Evolutionary conservation across 768 basidiomycete species (phyloP), one percentile per base, ranked within the genome.

Genomic region (Lactarius tabidus): DNA sequence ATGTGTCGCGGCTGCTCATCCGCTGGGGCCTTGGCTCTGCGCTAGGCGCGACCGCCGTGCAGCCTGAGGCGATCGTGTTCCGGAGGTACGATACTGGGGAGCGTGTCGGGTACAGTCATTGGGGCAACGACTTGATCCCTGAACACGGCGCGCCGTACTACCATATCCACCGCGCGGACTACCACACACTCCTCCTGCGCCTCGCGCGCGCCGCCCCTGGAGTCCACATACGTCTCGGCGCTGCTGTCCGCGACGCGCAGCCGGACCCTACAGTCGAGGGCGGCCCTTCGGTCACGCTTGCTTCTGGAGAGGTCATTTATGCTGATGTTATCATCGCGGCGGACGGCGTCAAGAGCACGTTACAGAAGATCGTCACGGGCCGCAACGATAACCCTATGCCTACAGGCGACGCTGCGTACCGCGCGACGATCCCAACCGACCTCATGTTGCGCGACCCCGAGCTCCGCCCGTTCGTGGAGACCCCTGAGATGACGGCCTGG

Each of bases 371-470:
- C 38, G 79, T 86, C n/a, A 79, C 84, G 0, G 79, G 79, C 0
- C 74, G 74, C 0, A 77, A 80, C 51, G 77, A 78, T 38, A 77
- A 81, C 0, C 79, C 79, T 0, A 67, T 69, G 10, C 78, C 84
- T 5, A 88, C 88, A 0, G 88, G 86, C 0, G 85, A 89, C 69
- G 82, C 84, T 0, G 87, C 85, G 0, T 88, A 86, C 69, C 80
- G 87, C 57, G 82, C 84, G 6, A 75, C 81, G 33, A 75, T 88
- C 39, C 76, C 81, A 2, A 77, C 84, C 0, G 75, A 71, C 41
- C 54, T 75, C 1, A 75, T 88, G 71, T 62, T 84, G 14, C 70
- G 72, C 12, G 84, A 89, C 66, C 83, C 83, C 0, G 83, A 84
- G 7, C 76, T 89, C 31, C 77, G 73, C 63, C 62, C 71, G 1